Base-by-base conservation (phyloP, 148 eudicot genomes). In the Drosera capensis region DNA sequence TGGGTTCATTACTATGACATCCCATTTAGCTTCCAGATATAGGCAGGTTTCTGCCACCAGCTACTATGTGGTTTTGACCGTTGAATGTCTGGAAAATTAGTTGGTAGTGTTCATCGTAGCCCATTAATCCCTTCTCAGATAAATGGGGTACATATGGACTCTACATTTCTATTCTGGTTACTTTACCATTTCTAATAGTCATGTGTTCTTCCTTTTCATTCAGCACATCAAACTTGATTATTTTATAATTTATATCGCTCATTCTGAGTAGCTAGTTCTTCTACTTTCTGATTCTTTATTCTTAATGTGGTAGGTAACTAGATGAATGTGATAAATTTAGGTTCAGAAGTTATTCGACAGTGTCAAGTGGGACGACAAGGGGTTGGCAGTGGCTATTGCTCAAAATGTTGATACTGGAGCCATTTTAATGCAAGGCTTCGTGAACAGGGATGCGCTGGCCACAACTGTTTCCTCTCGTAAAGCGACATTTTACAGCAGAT, bases 311-410 rank as follows among this genome's bases (percentile, higher is more conserved):
- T 53, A 13, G 40, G 20, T 70, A 25, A 70, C 53, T 25, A 23
- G 40, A 38, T 20, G 23, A 30, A 28, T 56, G 57, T 65, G 60
- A 57, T 40, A 49, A 69, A 51, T 67, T 40, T 72, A 90, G 97
- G 79, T 90, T 65, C 78, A 71, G 67, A 64, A 67, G 40, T 66
- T 90, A 59, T 62, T 90, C 59, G 80, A 84, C 72, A 67, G 70
- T 69, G 72, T 90, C 60, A 90, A 90, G 72, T 90, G 97, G 97
- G 97, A 90, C 56, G 97, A 84, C 26, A 90, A 90, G 60, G 97
- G 97, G 46, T 76, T 90, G 78, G 97, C 93, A n/a, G 97, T 90
- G 63, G 97, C 85, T 45, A 90, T 90, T 57, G 97, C 97, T 65
- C 97, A 90, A 73, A 75, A 90, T 63, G 76, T 80, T 49, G 95